Evolutionary conservation across 192 early-diverging fungal genomes (phyloP).

Genomic region (Coemansia sp.): DNA sequence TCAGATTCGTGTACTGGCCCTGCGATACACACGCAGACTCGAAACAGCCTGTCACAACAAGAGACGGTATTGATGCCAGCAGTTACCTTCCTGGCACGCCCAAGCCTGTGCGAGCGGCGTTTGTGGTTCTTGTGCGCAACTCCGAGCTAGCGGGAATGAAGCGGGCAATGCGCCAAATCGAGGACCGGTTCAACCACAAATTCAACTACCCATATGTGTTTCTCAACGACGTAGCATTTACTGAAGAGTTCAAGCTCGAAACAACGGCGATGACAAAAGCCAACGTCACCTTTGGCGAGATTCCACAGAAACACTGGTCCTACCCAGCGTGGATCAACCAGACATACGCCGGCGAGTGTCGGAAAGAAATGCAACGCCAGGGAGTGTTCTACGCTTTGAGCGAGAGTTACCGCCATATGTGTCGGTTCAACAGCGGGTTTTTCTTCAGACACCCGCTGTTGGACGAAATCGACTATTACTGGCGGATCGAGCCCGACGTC

Average conservation of each 20-base stretch:
- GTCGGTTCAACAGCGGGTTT: constrained; percentile 76
- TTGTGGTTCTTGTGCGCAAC: constrained; percentile 79
- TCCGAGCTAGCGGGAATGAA: constrained; percentile 64
- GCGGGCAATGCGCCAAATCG: constrained; percentile 67
- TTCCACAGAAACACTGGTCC: constrained; percentile 77
- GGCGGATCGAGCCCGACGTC: constrained; percentile 86
- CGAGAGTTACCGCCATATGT: constrained; percentile 77
- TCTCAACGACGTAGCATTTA: constrained; percentile 77
- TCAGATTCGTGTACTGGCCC: constrained; percentile 11
- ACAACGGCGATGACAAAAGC: constrained; percentile 56
- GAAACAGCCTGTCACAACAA: neutral
- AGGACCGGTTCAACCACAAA: constrained; percentile 76
- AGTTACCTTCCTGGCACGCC: constrained; percentile 20
- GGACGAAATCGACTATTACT: constrained; percentile 77
- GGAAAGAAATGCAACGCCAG: constrained; percentile 57
- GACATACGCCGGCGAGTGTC: constrained; percentile 53
- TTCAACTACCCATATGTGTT: constrained; percentile 88
- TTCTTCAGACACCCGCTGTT: constrained; percentile 73
- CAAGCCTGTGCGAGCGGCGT: constrained; percentile 38
- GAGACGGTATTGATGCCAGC: constrained; percentile 14
- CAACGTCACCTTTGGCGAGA: constrained; percentile 62
- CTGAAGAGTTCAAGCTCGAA: constrained; percentile 62
- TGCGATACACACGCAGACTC: neutral
- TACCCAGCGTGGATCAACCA: constrained; percentile 78
- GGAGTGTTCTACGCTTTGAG: constrained; percentile 64